A percentile compares a stretch with the other conserved stretches of the same genome.
These are phyloP conservation scores for Claviceps sp. DNA, from an alignment of 2,329 filamentous ascomycete species.

Conservation along the genomic window DNA sequence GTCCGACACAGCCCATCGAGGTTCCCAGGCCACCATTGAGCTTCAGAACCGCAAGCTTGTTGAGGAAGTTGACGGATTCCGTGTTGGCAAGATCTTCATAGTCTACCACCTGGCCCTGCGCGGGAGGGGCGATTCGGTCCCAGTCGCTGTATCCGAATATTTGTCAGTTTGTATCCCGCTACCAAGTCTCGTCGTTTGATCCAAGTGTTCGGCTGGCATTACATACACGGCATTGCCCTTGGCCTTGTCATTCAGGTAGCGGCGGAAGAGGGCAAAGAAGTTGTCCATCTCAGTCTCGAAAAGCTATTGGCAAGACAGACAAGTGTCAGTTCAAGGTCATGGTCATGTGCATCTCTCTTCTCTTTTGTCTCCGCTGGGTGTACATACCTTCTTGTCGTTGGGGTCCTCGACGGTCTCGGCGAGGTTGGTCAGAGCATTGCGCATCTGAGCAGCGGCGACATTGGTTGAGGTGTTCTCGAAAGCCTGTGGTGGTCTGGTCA, in stretches of 20 bases:
- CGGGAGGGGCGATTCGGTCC: conserved; percentile 91
- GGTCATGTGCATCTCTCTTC: not conserved
- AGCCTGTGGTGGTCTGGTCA: conserved; percentile 43
- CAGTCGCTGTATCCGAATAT: conserved; percentile 55
- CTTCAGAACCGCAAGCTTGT: conserved; percentile 96
- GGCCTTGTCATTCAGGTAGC: conserved; percentile 97
- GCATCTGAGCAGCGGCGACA: conserved; percentile 96
- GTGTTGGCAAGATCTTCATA: conserved; percentile 83
- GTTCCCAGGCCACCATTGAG: conserved; percentile 98
- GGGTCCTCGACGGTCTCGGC: conserved; percentile 80
- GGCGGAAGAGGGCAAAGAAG: conserved; percentile 97
- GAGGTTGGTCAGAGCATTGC: conserved; percentile 88
- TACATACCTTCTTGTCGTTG: conserved; percentile 63
- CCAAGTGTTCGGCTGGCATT: not conserved
- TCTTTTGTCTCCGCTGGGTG: not conserved
- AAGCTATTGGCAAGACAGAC: conserved; percentile 36
- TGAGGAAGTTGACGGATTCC: conserved; percentile 86
- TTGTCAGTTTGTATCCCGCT: not conserved
- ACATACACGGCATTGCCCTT: conserved; percentile 80
- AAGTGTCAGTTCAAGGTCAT: not conserved
- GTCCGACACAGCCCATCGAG: conserved; percentile 97
- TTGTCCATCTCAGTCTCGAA: conserved; percentile 99
- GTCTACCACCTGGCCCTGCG: conserved; percentile 85
- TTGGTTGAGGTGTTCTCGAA: conserved; percentile 99
- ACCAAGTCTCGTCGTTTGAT: not conserved